These are phyloP conservation scores for Leishmania tropica DNA, from an alignment of 208 protist genomes.

Conservation along the genomic window DNA sequence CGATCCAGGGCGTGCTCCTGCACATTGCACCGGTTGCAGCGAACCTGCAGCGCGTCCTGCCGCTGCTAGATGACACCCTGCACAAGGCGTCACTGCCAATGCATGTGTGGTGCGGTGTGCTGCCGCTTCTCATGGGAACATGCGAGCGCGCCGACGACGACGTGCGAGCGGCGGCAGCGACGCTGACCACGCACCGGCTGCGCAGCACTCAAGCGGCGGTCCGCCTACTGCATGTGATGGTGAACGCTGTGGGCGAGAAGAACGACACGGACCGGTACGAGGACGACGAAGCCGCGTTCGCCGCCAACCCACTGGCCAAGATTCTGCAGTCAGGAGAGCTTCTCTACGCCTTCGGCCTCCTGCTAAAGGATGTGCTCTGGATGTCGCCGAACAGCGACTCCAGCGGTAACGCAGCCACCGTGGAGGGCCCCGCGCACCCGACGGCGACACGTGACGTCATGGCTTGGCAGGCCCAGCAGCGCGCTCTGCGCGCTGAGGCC, in stretches of 20 bases:
- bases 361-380: constrained; percentile 75
- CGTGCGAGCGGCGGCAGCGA: constrained; percentile 29
- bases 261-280: constrained; percentile 33
- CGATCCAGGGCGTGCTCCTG: constrained; percentile 58
- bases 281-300: constrained; percentile 79
- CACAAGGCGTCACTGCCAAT: constrained; percentile 48
- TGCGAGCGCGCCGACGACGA: constrained; percentile 37
- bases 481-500: constrained; percentile 43
- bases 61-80: constrained; percentile 49
- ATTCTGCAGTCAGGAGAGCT: constrained; percentile 47
- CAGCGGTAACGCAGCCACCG: not conserved
- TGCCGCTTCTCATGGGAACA: constrained; percentile 51
- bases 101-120: constrained; percentile 50
- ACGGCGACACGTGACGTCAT: constrained; percentile 30
- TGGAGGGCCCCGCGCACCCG: not conserved
- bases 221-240: constrained; percentile 51
- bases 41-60: constrained; percentile 57
- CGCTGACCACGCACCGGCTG: constrained; percentile 40
- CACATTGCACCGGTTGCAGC: constrained; percentile 35
- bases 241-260: constrained; percentile 53
- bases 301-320: constrained; percentile 50
- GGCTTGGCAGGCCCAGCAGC: constrained; percentile 36
- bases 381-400: constrained; percentile 19
- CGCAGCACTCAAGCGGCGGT: constrained; percentile 52
- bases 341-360: constrained; percentile 55